A percentile compares a stretch with the other conserved stretches of the same genome.
Conservation (phyloP, 768 basidiomycete genomes). For the Mycena sanguinolenta region DNA sequence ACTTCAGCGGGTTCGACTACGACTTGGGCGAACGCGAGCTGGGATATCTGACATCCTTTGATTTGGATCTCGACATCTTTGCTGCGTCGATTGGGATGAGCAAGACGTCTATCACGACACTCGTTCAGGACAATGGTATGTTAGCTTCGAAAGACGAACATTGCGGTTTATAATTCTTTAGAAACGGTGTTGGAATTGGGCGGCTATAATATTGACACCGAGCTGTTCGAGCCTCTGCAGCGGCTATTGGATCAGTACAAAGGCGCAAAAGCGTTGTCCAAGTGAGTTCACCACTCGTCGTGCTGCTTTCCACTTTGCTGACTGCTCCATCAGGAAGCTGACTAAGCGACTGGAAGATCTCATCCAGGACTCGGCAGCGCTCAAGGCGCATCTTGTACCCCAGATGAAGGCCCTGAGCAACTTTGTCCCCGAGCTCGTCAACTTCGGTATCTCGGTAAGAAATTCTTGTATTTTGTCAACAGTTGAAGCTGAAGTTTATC, state of each 20-base stretch:
- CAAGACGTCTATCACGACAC: constrained; percentile 84
- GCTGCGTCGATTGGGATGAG: constrained; percentile 91
- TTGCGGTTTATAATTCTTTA: constrained; percentile 40
- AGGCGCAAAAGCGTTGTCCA: constrained; percentile 83
- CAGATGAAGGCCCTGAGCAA: constrained; percentile 82
- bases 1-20: constrained; percentile 85
- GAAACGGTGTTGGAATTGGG: constrained; percentile 83
- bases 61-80: constrained; percentile 94
- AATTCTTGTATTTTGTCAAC: not conserved
- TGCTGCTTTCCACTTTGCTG: not conserved
- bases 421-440: constrained; percentile 83
- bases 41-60: constrained; percentile 84
- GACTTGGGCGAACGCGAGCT: constrained; percentile 93
- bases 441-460: constrained; percentile 90
- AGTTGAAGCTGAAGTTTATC: not conserved
- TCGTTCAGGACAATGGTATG: constrained; percentile 84
- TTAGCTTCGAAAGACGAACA: not conserved
- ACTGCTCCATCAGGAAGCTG: constrained; percentile 74
- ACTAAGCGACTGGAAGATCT: constrained; percentile 89
- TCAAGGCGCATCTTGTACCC: constrained; percentile 77
- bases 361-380: constrained; percentile 75
- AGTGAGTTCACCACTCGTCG: constrained; percentile 57
- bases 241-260: constrained; percentile 86
- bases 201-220: constrained; percentile 79
- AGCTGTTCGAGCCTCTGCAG: constrained; percentile 86